phyloP scores from a whole-genome alignment of 1,284 basidiomycete species.

The Neolentinus lepideus region DNA sequence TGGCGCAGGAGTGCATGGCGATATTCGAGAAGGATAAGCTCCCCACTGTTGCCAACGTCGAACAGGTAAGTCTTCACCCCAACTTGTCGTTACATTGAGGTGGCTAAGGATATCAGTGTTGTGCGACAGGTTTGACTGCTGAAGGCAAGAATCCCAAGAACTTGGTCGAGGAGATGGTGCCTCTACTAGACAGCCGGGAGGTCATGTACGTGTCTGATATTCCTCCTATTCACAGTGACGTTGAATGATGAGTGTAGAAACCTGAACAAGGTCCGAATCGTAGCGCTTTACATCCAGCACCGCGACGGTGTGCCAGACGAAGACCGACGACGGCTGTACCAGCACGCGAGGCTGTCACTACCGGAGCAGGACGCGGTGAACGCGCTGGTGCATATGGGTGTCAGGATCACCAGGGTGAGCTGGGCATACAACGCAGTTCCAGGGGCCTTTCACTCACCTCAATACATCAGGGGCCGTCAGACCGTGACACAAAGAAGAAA shows the following conservation, averaged over 20 bases:
- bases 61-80: conserved; percentile 59
- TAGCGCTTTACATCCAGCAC: conserved; percentile 93
- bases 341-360: conserved; percentile 88
- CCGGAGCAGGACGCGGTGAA: conserved; percentile 95
- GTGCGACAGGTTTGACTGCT: conserved; percentile 83
- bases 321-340: conserved; percentile 89
- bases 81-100: neutral
- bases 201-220: conserved; percentile 52
- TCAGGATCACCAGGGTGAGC: conserved; percentile 73
- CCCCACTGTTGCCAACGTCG: conserved; percentile 82
- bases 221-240: neutral
- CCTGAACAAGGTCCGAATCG: conserved; percentile 91
- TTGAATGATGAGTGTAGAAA: conserved; percentile 41
- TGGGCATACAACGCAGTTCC: neutral
- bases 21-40: conserved; percentile 89
- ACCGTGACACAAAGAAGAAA: conserved; percentile 73
- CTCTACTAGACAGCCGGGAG: conserved; percentile 81
- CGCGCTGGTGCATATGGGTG: conserved; percentile 79
- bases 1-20: conserved; percentile 97
- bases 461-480: conserved; percentile 56
- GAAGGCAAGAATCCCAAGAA: conserved; percentile 90
- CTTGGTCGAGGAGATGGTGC: conserved; percentile 98
- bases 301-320: conserved; percentile 98
- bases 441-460: too few relatives aligned
- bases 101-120: conserved; percentile 47